These are phyloP conservation scores for Phialocephala subalpina DNA, from an alignment of 2,329 filamentous ascomycete genomes.

Conservation along the genomic window DNA sequence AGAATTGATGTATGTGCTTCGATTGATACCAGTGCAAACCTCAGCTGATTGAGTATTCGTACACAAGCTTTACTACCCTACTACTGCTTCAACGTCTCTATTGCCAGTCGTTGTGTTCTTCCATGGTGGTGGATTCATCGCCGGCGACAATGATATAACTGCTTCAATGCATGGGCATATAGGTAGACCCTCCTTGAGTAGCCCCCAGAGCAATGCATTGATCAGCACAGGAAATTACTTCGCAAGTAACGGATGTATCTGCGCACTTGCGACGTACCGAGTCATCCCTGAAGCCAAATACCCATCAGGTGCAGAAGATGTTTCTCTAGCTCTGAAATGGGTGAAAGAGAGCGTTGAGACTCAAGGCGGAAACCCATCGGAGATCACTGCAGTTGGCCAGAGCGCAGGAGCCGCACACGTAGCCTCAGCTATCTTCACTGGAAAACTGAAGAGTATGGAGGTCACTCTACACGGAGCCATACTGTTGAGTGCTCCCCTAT, in stretches of 20 bases:
- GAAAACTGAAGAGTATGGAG: neutral
- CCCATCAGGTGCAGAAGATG: constrained; percentile 11
- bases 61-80: too few species aligned
- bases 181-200: neutral
- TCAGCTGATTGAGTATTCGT: too few species aligned
- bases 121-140: constrained; percentile 14
- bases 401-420: constrained; percentile 1
- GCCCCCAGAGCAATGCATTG: too few species aligned
- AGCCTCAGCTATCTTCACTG: neutral
- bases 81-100: too few species aligned
- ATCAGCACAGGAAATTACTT: constrained; percentile 11
- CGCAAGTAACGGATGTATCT: constrained; percentile 10
- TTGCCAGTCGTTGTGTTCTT: constrained; percentile 13
- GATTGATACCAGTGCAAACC: too few species aligned
- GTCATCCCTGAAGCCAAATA: constrained; percentile 7
- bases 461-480: neutral
- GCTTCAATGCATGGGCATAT: constrained; percentile 8
- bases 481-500: constrained; percentile 9
- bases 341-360: neutral
- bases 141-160: constrained; percentile 10
- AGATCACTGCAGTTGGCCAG: neutral
- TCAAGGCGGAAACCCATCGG: neutral
- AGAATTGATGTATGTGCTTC: too few species aligned
- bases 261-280: constrained; percentile 7
- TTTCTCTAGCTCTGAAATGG: constrained; percentile 7